A percentile compares a stretch with the other conserved stretches of the same genome.
Conservation (phyloP, 2,329 filamentous ascomycete genomes). For the Ramularia endophylla region DNA sequence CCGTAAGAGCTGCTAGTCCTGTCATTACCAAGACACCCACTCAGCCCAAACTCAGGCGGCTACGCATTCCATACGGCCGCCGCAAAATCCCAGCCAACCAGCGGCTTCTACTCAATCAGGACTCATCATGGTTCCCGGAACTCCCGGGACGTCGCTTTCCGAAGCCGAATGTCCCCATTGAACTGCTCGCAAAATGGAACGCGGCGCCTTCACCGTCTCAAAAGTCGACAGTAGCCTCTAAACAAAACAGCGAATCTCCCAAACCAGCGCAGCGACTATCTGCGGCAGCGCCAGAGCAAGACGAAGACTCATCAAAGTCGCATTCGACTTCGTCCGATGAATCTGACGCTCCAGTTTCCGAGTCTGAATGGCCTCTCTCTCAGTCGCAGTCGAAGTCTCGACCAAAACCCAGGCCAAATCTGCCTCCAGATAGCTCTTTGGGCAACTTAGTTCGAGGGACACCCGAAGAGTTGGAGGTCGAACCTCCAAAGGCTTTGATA, state of each 20-base stretch:
- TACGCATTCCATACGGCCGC: constrained; percentile 19
- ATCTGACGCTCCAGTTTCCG: too few species aligned
- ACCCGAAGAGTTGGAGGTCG: not conserved
- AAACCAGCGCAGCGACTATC: too few species aligned
- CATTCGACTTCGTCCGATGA: too few species aligned
- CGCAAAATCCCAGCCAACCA: constrained; percentile 43
- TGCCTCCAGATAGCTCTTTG: not conserved
- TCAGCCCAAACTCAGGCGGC: constrained; percentile 1
- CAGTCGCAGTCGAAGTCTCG: too few species aligned
- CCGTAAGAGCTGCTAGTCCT: too few species aligned
- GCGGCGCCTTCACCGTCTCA: not conserved
- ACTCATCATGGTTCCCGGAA: constrained; percentile 37
- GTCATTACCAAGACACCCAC: not conserved
- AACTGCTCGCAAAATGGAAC: constrained; percentile 28
- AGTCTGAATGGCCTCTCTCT: too few species aligned
- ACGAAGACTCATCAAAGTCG: too few species aligned
- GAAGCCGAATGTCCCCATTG: constrained; percentile 35
- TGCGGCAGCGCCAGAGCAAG: too few species aligned
- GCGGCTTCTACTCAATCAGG: constrained; percentile 40
- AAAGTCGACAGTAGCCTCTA: too few species aligned
- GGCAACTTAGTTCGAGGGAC: not conserved
- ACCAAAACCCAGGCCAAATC: not conserved
- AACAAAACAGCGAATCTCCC: too few species aligned
- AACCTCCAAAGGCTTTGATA: not conserved
- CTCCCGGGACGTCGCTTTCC: constrained; percentile 32